phyloP scores from a whole-genome alignment of 192 early-diverging fungal species.

The Podochytrium sp. region DNA sequence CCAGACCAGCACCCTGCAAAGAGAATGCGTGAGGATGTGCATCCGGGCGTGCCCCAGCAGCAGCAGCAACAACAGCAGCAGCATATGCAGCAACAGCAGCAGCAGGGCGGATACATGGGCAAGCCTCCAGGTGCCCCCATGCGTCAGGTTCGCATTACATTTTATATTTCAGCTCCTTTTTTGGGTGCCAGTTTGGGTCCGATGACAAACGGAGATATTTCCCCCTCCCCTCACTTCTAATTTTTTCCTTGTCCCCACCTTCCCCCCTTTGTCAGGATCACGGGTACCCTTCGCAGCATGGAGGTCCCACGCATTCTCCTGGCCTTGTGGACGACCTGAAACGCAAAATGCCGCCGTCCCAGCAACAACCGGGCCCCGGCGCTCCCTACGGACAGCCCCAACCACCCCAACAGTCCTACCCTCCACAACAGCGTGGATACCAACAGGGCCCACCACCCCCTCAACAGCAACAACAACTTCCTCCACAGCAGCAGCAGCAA shows the following conservation, averaged over 20 bases:
- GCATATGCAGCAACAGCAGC: conserved; percentile 40
- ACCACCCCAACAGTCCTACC: conserved; percentile 18
- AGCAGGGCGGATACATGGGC: conserved; percentile 17
- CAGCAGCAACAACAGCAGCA: conserved; percentile 23
- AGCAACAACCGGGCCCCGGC: background rate
- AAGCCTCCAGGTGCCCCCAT: conserved; percentile 2
- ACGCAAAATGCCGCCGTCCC: conserved; percentile 18
- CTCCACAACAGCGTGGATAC: conserved; percentile 32
- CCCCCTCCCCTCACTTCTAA: no score
- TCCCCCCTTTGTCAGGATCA: background rate
- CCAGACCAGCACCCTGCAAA: conserved; percentile 13
- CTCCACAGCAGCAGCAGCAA: conserved; percentile 37
- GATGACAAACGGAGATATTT: no score
- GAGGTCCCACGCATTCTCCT: background rate
- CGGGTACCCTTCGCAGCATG: conserved; percentile 1
- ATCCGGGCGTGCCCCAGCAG: conserved; percentile 47
- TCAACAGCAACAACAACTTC: conserved; percentile 39
- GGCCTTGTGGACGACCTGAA: conserved; percentile 9
- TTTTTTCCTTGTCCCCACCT: background rate
- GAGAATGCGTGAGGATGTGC: conserved; percentile 46
- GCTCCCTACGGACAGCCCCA: conserved; percentile 17
- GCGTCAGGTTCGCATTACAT: conserved; percentile 7
- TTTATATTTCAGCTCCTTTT: background rate
- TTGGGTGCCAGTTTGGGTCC: no score
- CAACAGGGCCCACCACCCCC: conserved; percentile 3